phyloP scores from a whole-genome alignment of 805 yeast species.

The Metschnikowia arizonensis region DNA sequence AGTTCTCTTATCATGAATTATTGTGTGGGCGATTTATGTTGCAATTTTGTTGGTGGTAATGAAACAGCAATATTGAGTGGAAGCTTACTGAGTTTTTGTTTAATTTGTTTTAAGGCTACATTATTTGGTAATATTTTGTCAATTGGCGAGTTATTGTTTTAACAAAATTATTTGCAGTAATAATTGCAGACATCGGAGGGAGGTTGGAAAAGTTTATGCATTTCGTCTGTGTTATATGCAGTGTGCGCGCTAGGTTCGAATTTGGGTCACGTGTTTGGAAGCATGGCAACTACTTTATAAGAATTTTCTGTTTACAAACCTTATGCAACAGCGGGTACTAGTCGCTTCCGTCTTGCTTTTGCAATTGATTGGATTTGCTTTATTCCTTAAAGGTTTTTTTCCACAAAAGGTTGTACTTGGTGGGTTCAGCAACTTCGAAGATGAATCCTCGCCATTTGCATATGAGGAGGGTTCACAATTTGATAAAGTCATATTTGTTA shows the following conservation, averaged over 20 bases:
- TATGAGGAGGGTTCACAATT: slow-evolving; percentile 42
- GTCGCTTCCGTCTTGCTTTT: neutral
- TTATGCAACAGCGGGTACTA: slow-evolving; percentile 1
- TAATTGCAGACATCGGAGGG: no score
- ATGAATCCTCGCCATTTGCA: slow-evolving; percentile 14
- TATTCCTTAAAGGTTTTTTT: slow-evolving; percentile 81
- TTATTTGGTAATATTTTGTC: no score
- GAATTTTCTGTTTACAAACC: neutral
- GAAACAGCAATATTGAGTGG: no score
- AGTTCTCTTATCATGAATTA: no score
- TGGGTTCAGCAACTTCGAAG: slow-evolving; percentile 45
- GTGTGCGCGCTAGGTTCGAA: neutral
- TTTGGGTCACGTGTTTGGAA: neutral
- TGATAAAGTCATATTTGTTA: slow-evolving; percentile 69
- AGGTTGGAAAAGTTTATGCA: no score
- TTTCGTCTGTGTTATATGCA: no score
- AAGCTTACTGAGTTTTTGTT: no score
- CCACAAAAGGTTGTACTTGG: slow-evolving; percentile 80
- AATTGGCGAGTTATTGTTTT: no score
- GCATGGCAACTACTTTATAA: neutral
- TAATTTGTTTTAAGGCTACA: no score
- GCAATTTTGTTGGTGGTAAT: no score
- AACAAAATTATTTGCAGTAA: no score
- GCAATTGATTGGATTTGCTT: slow-evolving; percentile 45
- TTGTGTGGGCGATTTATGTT: no score